These are phyloP conservation scores for Trichomonas vaginalis DNA, from an alignment of 208 protist genomes.

Conservation along the genomic window DNA sequence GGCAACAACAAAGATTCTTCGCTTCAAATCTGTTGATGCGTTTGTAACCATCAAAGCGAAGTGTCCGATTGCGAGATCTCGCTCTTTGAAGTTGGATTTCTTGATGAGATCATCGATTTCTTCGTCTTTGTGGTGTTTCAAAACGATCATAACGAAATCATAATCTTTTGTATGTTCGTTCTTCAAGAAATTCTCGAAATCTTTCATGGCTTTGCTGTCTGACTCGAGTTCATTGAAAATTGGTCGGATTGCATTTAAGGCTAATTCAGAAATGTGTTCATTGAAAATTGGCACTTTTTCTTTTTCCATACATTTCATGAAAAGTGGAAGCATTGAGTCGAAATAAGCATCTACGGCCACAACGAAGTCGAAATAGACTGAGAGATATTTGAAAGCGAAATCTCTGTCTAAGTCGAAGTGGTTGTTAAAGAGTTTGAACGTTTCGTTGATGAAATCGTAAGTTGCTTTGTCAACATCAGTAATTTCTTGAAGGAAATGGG, in stretches of 20 bases:
- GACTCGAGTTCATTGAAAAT: not conserved
- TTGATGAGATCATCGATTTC: not conserved
- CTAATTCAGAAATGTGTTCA: not conserved
- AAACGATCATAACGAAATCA: not conserved
- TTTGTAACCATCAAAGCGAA: not conserved
- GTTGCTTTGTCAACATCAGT: not conserved
- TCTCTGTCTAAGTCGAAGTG: not conserved
- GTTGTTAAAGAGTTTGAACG: not conserved
- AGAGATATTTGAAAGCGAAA: not conserved
- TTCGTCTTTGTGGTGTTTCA: not conserved
- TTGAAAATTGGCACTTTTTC: too few relatives aligned
- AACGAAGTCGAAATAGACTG: not conserved
- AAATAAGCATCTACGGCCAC: not conserved
- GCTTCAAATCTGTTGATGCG: not conserved
- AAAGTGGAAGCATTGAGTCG: not conserved
- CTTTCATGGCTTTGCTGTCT: not conserved
- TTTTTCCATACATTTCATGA: not conserved
- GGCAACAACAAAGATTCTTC: not conserved
- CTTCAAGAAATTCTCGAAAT: not conserved
- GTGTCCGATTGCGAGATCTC: not conserved
- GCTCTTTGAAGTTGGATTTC: not conserved
- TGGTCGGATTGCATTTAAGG: not conserved
- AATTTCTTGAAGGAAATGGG: not conserved
- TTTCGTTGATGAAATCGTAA: constrained; percentile 8
- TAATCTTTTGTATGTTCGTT: not conserved